Evolutionary conservation across 2,329 filamentous ascomycete species (phyloP).

Genomic region (Parascedosporium putredinis): DNA sequence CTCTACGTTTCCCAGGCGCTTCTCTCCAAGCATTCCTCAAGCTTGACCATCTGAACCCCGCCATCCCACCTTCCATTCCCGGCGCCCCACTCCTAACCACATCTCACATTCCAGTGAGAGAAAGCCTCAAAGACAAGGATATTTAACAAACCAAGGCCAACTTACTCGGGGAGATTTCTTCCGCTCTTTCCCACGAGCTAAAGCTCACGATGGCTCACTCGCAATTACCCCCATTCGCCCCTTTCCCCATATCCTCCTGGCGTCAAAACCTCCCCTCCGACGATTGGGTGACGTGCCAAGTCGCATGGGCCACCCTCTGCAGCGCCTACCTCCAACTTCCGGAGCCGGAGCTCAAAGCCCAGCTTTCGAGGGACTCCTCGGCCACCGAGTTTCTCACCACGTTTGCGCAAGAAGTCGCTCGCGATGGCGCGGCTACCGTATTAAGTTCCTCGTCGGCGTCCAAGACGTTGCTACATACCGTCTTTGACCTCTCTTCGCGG

Average conservation of each 20-base stretch:
- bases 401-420: constrained; percentile 48
- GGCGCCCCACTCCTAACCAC: neutral
- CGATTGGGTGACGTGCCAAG: constrained; percentile 70
- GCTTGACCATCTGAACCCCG: neutral
- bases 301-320: constrained; percentile 63
- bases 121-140: neutral
- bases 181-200: no score
- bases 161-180: no score
- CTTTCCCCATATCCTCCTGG: constrained; percentile 62
- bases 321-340: constrained; percentile 53
- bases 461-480: constrained; percentile 45
- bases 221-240: constrained; percentile 48
- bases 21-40: no score
- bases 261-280: constrained; percentile 52
- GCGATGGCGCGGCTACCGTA: constrained; percentile 21
- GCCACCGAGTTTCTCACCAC: constrained; percentile 54
- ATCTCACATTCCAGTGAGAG: neutral
- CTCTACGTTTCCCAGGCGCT: no score
- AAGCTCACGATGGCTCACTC: neutral
- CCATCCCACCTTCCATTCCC: neutral
- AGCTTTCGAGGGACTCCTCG: constrained; percentile 45
- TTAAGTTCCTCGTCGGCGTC: constrained; percentile 24
- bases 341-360: constrained; percentile 41
- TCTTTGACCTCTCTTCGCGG: constrained; percentile 54
- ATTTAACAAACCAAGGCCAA: neutral